Base-by-base conservation (phyloP, 2,329 filamentous ascomycete species). In the Beauveria sp. region DNA sequence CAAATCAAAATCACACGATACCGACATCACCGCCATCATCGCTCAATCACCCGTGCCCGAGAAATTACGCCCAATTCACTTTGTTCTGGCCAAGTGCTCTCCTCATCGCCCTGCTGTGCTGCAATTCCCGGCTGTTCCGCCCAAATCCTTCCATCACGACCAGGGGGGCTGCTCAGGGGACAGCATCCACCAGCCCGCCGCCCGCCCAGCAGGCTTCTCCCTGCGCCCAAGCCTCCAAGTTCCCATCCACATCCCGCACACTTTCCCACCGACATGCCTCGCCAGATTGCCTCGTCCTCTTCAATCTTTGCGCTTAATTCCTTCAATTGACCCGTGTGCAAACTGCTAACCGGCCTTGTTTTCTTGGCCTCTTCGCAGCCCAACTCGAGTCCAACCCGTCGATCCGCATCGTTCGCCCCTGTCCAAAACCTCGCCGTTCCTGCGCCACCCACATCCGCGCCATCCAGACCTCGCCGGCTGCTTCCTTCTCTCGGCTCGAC, bases 71-170 rank as follows among this genome's bases (percentile, higher is more conserved):
- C 45, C 55, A 16, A 28, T 28, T 28, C 9, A 18, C 31, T 26
- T 46, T 28, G 9, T 59, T 28, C 26, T 31, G 50, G 46, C 55
- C 46, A 50, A 59, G 55, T 59, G 22, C 46, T 49, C 31, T 8
- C 45, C 5, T 50, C 46, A 20, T 59, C 40, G 45, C 55, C 54
- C 22, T 4, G 54, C 45, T 2, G 54, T 3, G n/a, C 26, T 48
- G 26, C 28, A 38, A 28, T 20, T 45, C 57, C 57, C 56, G 48
- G 57, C 57, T 60, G 48, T 60, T 60, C 57, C 57, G 57, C 57
- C 46, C 45, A 50, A 42, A 42, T 50, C 42, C 46, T 50, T 18
- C 34, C 34, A 60, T 60, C 57, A 38, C 26, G 57, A 60, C 38
- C 51, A 49, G 57, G 57, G 57, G 28, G 43, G 12, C 10, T 9